Conservation (phyloP, 345 rosid genomes). For the Syzygium aqueum region DNA sequence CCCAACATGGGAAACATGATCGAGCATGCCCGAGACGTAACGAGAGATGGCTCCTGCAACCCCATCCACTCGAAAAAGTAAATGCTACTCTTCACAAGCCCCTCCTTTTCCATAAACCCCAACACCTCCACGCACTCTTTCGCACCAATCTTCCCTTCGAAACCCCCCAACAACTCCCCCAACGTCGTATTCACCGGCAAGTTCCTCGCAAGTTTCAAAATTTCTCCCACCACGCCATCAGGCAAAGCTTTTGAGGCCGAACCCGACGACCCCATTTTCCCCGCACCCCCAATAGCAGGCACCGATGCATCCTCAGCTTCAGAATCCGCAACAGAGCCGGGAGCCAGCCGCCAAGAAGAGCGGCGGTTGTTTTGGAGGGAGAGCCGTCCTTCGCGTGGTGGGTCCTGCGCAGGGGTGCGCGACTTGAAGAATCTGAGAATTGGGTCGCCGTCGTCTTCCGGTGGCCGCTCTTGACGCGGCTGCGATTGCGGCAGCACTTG, state of each 20-base stretch:
- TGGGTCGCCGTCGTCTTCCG: conserved; percentile 29
- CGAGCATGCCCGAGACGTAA: conserved; percentile 58
- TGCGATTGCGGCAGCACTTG: neutral
- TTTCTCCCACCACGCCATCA: conserved; percentile 27
- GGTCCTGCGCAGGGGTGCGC: conserved; percentile 38
- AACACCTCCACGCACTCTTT: conserved; percentile 49
- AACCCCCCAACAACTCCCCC: conserved; percentile 53
- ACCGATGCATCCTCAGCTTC: conserved; percentile 11
- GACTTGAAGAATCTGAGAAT: conserved; percentile 59
- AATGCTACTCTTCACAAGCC: conserved; percentile 38
- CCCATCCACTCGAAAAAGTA: conserved; percentile 88
- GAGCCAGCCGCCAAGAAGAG: conserved; percentile 58
- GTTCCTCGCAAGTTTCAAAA: conserved; percentile 41
- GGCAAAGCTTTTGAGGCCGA: conserved; percentile 3
- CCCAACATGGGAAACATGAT: conserved; percentile 64
- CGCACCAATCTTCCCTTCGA: conserved; percentile 26
- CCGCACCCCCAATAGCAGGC: conserved; percentile 4
- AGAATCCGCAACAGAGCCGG: conserved; percentile 6
- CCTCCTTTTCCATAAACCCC: conserved; percentile 47
- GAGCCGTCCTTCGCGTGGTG: conserved; percentile 35
- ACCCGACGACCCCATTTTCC: conserved; percentile 1
- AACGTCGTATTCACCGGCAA: conserved; percentile 45
- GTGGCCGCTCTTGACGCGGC: neutral
- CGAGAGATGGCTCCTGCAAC: conserved; percentile 60
- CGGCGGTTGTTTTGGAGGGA: conserved; percentile 60